Conservation (phyloP, 1,139 yeast genomes). For the Candida neerlandica region DNA sequence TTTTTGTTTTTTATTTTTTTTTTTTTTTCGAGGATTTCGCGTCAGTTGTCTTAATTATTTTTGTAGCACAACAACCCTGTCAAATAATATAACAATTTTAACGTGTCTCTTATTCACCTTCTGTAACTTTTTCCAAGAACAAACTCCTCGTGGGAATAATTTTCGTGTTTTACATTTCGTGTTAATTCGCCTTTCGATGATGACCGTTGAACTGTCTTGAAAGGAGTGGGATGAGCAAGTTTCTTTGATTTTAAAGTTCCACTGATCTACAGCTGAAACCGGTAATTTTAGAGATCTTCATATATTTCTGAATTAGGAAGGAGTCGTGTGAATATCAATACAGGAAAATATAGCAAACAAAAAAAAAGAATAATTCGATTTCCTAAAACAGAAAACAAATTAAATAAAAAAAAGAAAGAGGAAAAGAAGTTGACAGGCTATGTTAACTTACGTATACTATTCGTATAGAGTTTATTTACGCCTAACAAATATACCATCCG, state of each 20-base stretch:
- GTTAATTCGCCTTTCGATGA: too few species aligned
- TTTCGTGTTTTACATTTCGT: not conserved
- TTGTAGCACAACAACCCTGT: too few species aligned
- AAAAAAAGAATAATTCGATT: not conserved
- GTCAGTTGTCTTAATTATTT: too few species aligned
- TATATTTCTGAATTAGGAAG: not conserved
- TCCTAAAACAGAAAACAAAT: constrained; percentile 1
- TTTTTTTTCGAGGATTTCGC: not conserved
- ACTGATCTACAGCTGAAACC: not conserved
- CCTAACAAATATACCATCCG: not conserved
- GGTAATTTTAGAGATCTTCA: not conserved
- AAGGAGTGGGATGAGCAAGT: not conserved
- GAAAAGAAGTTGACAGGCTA: not conserved
- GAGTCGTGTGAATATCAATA: not conserved
- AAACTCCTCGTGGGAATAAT: not conserved
- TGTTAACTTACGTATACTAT: not conserved
- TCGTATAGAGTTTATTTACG: not conserved
- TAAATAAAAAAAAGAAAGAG: not conserved
- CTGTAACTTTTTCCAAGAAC: not conserved
- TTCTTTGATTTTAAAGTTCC: not conserved
- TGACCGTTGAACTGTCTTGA: not conserved
- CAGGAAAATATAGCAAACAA: not conserved
- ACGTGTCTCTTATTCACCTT: too few species aligned
- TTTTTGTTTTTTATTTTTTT: not conserved
- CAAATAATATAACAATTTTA: not conserved